Evolutionary conservation across 805 yeast species (phyloP).

Genomic region (Spathaspora hagerdaliae): DNA sequence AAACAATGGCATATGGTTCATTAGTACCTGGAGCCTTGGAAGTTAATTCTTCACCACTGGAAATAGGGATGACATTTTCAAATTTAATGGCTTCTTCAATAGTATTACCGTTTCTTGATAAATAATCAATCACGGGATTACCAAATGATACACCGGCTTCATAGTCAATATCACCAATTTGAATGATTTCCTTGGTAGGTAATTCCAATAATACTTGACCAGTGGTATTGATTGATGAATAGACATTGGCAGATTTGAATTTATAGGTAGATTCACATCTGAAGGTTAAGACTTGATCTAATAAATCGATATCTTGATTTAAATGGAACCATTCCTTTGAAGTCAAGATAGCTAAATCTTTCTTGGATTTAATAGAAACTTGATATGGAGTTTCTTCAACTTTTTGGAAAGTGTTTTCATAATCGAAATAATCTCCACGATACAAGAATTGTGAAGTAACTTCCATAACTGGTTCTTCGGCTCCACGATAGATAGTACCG

Average conservation of each 20-base stretch:
- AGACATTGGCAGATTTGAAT: conserved; percentile 72
- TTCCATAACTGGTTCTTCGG: conserved; percentile 79
- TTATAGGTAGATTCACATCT: conserved; percentile 82
- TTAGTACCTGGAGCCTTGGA: conserved; percentile 91
- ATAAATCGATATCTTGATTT: conserved; percentile 63
- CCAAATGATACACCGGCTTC: conserved; percentile 92
- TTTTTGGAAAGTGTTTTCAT: conserved; percentile 87
- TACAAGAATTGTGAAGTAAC: conserved; percentile 93
- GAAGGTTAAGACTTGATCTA: conserved; percentile 80
- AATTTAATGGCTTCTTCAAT: conserved; percentile 91
- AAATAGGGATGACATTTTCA: conserved; percentile 86
- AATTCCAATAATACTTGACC: conserved; percentile 87
- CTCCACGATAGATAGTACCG: conserved; percentile 73
- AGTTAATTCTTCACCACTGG: conserved; percentile 56
- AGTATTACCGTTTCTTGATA: conserved; percentile 85
- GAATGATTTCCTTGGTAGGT: conserved; percentile 84
- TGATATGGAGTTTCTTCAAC: conserved; percentile 83
- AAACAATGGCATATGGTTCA: conserved; percentile 94
- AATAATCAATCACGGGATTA: conserved; percentile 94
- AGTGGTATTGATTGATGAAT: conserved; percentile 71
- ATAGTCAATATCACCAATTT: conserved; percentile 80
- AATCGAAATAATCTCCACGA: conserved; percentile 88
- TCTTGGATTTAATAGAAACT: conserved; percentile 64
- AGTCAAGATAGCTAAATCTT: conserved; percentile 88
- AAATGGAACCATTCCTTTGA: conserved; percentile 98